Conservation (phyloP, 1,284 basidiomycete genomes). For the Naganishia liquefaciens region DNA sequence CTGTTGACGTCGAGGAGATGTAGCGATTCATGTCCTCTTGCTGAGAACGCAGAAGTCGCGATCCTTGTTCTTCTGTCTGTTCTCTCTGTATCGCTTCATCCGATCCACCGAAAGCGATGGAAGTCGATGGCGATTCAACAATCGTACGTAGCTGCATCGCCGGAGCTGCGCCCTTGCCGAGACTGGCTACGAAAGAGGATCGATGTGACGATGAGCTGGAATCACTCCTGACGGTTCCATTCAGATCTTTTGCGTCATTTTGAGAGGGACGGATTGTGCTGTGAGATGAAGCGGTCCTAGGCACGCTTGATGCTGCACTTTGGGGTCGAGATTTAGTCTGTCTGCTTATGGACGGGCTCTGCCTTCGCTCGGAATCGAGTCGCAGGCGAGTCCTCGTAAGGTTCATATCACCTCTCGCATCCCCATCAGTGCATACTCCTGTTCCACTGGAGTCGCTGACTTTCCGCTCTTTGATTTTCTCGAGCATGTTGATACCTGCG, state of each 20-base stretch:
- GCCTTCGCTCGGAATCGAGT: background rate
- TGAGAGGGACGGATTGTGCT: constrained; percentile 15
- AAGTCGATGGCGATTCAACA: constrained; percentile 2
- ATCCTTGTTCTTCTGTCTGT: background rate
- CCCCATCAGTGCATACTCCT: constrained; percentile 21
- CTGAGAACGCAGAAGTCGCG: background rate
- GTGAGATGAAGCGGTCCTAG: constrained; percentile 10
- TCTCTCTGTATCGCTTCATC: background rate
- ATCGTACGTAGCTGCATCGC: constrained; percentile 9
- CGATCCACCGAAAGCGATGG: background rate
- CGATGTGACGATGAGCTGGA: constrained; percentile 16
- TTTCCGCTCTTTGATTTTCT: constrained; percentile 45
- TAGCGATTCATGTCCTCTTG: constrained; percentile 76
- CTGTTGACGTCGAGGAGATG: constrained; percentile 60
- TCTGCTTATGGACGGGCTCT: background rate
- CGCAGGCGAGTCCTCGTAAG: constrained; percentile 1
- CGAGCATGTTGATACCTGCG: constrained; percentile 46
- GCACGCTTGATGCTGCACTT: background rate
- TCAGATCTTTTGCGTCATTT: background rate
- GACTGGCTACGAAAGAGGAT: constrained; percentile 13
- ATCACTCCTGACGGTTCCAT: constrained; percentile 13
- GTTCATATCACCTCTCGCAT: background rate
- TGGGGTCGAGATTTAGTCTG: background rate
- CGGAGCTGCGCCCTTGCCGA: constrained; percentile 20
- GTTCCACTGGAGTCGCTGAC: constrained; percentile 35